These are phyloP conservation scores for Hemileccinum rubropunctum DNA, from an alignment of 768 basidiomycete species.

Conservation along the genomic window DNA sequence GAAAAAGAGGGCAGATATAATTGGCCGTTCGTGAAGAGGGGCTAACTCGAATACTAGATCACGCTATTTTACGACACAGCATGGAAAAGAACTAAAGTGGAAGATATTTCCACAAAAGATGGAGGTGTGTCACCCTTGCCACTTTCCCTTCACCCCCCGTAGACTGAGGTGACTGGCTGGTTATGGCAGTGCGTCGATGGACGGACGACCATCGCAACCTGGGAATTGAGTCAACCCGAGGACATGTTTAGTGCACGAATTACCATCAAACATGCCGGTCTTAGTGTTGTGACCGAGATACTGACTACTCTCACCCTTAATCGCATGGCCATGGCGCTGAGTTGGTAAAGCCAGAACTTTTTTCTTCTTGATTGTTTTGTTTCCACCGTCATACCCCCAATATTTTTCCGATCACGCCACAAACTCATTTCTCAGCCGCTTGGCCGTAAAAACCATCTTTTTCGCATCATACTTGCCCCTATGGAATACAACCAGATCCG, in stretches of 20 bases:
- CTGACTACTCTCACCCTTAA: constrained; percentile 73
- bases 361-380: not conserved
- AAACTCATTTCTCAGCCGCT: constrained; percentile 3
- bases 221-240: constrained; percentile 60
- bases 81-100: constrained; percentile 76
- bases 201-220: constrained; percentile 58
- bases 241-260: constrained; percentile 60
- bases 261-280: constrained; percentile 54
- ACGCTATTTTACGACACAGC: constrained; percentile 70
- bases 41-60: constrained; percentile 43
- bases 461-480: not conserved
- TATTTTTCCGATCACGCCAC: constrained; percentile 4
- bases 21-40: not conserved
- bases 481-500: constrained; percentile 1
- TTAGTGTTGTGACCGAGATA: constrained; percentile 71
- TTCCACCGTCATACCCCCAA: constrained; percentile 5
- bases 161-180: constrained; percentile 1
- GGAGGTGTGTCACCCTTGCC: constrained; percentile 47
- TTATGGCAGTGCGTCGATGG: constrained; percentile 58
- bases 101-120: constrained; percentile 56
- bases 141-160: not conserved
- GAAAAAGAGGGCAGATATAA: not conserved
- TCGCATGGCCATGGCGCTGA: constrained; percentile 60
- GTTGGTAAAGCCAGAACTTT: constrained; percentile 40
- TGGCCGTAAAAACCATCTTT: not conserved